A percentile compares a stretch with the other conserved stretches of the same genome.
Evolutionary conservation across 192 early-diverging fungal species (phyloP).

Genomic region (Helicostylum pulchrum): DNA sequence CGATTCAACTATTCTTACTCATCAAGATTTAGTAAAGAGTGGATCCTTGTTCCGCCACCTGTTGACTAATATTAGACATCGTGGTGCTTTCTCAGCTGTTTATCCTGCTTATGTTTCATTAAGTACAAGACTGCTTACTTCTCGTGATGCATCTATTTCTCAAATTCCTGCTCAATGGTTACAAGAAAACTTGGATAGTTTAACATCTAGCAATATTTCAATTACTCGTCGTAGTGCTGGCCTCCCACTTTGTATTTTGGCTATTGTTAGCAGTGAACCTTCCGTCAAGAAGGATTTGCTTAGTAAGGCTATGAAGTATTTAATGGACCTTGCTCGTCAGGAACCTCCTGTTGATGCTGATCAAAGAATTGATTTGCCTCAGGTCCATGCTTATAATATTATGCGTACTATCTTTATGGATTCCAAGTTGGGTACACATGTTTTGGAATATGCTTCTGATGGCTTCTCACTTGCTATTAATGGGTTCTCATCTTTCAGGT

Average conservation of each 20-base stretch:
- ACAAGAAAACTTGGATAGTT: slow-evolving; percentile 66
- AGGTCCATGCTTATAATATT: slow-evolving; percentile 93
- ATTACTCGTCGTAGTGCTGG: slow-evolving; percentile 92
- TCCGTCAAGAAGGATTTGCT: slow-evolving; percentile 58
- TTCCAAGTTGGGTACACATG: slow-evolving; percentile 68
- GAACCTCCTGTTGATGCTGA: slow-evolving; percentile 45
- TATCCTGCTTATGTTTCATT: slow-evolving; percentile 73
- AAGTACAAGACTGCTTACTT: slow-evolving; percentile 66
- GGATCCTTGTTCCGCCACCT: slow-evolving; percentile 54
- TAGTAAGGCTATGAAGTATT: slow-evolving; percentile 60
- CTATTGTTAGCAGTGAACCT: slow-evolving; percentile 71
- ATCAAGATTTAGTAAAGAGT: slow-evolving; percentile 26
- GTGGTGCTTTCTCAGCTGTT: slow-evolving; percentile 88
- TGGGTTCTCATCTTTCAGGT: slow-evolving; percentile 70
- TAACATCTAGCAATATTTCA: slow-evolving; percentile 73
- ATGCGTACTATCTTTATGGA: slow-evolving; percentile 81
- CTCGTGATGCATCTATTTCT: slow-evolving; percentile 46
- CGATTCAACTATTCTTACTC: slow-evolving; percentile 1
- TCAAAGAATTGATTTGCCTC: slow-evolving; percentile 76
- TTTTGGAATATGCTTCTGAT: slow-evolving; percentile 73
- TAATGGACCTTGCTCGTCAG: slow-evolving; percentile 61
- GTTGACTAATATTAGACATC: slow-evolving; percentile 79
- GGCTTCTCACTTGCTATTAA: slow-evolving; percentile 75
- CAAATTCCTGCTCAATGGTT: slow-evolving; percentile 70
- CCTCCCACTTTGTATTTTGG: slow-evolving; percentile 82